Evolutionary conservation across 441 rosid species (phyloP), one percentile per base, ranked within the genome.

Genomic region (Mallotus japonicus): DNA sequence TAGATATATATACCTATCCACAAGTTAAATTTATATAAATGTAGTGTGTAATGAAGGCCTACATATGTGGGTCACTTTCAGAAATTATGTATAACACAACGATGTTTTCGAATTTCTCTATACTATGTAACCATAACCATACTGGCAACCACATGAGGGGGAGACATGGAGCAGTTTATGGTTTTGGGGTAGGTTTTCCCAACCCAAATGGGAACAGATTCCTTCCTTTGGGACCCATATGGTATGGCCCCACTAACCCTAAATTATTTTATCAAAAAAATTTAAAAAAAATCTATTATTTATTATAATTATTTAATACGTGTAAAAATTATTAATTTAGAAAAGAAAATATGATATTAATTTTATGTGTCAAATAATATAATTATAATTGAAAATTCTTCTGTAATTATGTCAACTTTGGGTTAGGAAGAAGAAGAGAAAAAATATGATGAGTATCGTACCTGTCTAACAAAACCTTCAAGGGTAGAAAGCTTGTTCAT

Each of bases 381-480:
- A 28, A 28, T 28, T 28, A 28, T 28, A 28, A 28, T 1, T 8
- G 14, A 56, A 7, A 49, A 49, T 12, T 8, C 32, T 28, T 28
- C 5, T n/a, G 1, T 56, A 56, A n/a, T 63, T 6, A 16, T 42
- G 49, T 20, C 67, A 44, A 63, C 49, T 37, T 63, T 40, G 16
- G n/a, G 51, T 6, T 63, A 65, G 19, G 54, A 12, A 44, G 54
- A 13, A 22, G 16, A 40, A 42, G 3, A 8, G 14, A 12, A 11
- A 10, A 3, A 8, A 20, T 15, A 8, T 14, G 3, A 8, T 14
- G 3, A 19, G 20, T 24, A 28, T n/a, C 71, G 17, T 83, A 95
- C 99, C 99, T 95, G 98, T 76, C 92, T 87, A 68, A 95, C 96
- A 61, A 93, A 91, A 51, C 90, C 91, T 83, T 95, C 96, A 24